Evolutionary conservation across 2,329 filamentous ascomycete genomes (phyloP).

Genomic region (Aureobasidium musti): DNA sequence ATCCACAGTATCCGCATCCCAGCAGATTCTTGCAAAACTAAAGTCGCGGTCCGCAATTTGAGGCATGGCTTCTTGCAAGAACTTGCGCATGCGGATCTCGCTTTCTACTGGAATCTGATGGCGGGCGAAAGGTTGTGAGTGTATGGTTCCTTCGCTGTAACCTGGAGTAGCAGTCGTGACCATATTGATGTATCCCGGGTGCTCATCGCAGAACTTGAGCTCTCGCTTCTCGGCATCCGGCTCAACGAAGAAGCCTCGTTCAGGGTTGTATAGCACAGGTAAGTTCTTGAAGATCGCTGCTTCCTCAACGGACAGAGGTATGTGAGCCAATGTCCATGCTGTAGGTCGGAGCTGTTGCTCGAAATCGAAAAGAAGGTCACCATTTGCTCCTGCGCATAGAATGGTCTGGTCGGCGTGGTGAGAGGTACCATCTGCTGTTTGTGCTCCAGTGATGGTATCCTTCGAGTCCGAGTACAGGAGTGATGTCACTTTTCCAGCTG

Average conservation of each 20-base stretch:
- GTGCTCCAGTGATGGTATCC: conserved; percentile 48
- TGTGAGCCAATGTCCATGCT: conserved; percentile 57
- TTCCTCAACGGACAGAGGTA: conserved; percentile 53
- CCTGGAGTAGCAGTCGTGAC: conserved; percentile 34
- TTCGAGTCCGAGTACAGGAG: conserved; percentile 42
- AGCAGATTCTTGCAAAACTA: conserved; percentile 57
- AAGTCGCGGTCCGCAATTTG: conserved; percentile 54
- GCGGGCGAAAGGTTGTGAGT: conserved; percentile 48
- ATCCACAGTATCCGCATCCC: conserved; percentile 60
- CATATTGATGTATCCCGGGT: conserved; percentile 59
- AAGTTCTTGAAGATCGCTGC: conserved; percentile 50
- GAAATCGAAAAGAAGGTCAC: conserved; percentile 52
- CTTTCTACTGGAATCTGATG: conserved; percentile 53
- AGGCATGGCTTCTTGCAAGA: conserved; percentile 56
- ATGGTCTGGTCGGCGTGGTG: conserved; percentile 51
- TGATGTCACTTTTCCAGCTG: conserved; percentile 44
- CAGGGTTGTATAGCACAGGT: conserved; percentile 54
- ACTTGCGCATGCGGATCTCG: conserved; percentile 51
- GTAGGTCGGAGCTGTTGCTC: conserved; percentile 57
- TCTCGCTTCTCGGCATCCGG: conserved; percentile 51
- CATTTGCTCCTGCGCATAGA: conserved; percentile 54
- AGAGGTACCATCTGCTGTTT: conserved; percentile 47
- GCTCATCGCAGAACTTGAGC: conserved; percentile 58
- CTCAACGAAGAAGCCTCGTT: conserved; percentile 55
- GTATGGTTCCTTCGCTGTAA: conserved; percentile 36